phyloP scores from a whole-genome alignment of 768 basidiomycete genomes.

The Pleurotus sapidus region DNA sequence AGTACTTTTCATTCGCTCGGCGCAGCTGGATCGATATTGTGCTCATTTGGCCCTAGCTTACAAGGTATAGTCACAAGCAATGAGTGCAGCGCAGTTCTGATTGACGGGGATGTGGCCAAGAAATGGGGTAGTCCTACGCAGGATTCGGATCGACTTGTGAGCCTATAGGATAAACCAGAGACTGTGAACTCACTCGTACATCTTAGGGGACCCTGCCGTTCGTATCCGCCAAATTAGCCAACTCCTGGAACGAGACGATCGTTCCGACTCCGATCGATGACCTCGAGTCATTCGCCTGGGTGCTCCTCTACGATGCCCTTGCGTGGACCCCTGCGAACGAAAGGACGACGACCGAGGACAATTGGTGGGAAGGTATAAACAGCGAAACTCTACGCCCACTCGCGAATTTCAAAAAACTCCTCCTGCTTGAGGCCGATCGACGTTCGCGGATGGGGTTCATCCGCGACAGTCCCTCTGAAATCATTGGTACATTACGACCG shows the following conservation, averaged over 20 bases:
- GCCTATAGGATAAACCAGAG: no score
- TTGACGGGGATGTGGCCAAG: conserved; percentile 8
- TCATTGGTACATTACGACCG: neutral
- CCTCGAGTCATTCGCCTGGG: conserved; percentile 8
- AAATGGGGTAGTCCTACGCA: neutral
- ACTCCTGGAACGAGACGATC: neutral
- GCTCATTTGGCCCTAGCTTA: neutral
- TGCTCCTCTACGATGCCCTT: conserved; percentile 2
- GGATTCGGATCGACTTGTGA: neutral
- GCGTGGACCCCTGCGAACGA: neutral
- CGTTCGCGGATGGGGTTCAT: no score
- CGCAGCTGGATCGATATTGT: no score
- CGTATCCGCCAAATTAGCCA: neutral
- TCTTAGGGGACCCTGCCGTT: conserved; percentile 6
- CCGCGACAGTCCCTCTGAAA: neutral
- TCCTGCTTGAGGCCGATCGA: neutral
- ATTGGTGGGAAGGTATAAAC: neutral
- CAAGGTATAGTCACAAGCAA: neutral
- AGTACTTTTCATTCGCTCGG: neutral
- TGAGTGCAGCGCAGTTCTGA: conserved; percentile 5
- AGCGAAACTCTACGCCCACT: no score
- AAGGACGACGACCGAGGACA: neutral
- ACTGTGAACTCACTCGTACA: neutral
- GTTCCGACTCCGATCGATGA: conserved; percentile 6
- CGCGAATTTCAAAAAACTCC: neutral